Base-by-base conservation (phyloP, 2,329 filamentous ascomycete species). In the Exserohilum turcica region DNA sequence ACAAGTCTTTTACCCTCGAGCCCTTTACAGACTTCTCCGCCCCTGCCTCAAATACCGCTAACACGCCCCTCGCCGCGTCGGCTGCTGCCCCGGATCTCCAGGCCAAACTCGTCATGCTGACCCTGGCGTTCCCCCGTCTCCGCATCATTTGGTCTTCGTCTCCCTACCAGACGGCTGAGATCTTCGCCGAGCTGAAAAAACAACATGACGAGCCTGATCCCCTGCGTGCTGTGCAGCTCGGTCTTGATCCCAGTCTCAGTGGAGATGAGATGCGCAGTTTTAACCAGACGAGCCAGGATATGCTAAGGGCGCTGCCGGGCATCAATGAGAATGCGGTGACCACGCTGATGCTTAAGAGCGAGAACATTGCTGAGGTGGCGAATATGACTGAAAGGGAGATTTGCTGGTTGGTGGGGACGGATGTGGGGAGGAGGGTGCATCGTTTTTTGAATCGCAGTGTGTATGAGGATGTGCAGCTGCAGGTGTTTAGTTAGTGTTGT, bases 101-200 rank as follows among this genome's bases (percentile, higher is more conserved):
- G 73, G 88, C 89, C 57, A 94, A 97, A 75, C 82, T 99, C 39
- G 94, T 97, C 10, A 85, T 97, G 38, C 83, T 99, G 16, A 97
- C 92, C 0, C 84, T 99, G 5, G 90, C 93, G 0, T 99, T 97
- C 66, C 94, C 94, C 0, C 86, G 86, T 18, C 82, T 99, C 43
- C 88, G 91, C 60, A 89, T 99, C 64, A 91, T 99, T 64, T 99
- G 94, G 50, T 49, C 94, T 94, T 90, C 7, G 90, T 86, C 7
- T 92, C 88, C 94, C 0, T 96, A 96, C 70, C 92, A 99, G 74
- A 97, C 94, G 0, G 94, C 94, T 1, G 92, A 97, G 78, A 97
- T 99, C 57, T 97, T 99, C 72, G 88, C 92, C 66, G 88, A 91
- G 61, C 83, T 99, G 48, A 99, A 99, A 78, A 89, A 91, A 61